Percentiles rank a stretch among this genome's conserved stretches.
Conservation (phyloP, 2,329 filamentous ascomycete species). For the Arthroderma sp. region DNA sequence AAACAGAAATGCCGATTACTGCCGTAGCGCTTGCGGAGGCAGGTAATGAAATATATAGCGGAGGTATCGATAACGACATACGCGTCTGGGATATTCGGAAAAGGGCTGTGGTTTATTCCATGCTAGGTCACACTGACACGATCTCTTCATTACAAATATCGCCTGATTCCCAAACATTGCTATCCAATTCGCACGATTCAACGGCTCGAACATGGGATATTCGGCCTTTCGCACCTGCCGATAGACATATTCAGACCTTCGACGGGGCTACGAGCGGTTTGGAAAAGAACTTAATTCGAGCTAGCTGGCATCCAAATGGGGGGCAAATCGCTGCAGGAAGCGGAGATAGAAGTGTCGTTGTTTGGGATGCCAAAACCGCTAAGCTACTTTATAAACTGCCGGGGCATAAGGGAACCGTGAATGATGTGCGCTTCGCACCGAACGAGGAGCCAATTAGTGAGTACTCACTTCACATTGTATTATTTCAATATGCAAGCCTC, state of each 20-base stretch:
- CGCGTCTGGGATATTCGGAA: conserved; percentile 95
- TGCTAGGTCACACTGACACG: conserved; percentile 83
- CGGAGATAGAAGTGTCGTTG: conserved; percentile 76
- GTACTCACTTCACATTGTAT: conserved; percentile 25
- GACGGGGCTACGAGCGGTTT: conserved; percentile 79
- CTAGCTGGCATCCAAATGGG: conserved; percentile 78
- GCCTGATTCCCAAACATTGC: conserved; percentile 75
- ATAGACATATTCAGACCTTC: conserved; percentile 74
- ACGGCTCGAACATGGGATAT: conserved; percentile 95
- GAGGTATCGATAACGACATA: conserved; percentile 93
- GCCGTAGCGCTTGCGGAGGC: conserved; percentile 84
- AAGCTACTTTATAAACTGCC: conserved; percentile 91
- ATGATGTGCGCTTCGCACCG: conserved; percentile 84
- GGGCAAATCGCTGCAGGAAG: conserved; percentile 80
- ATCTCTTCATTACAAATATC: conserved; percentile 84
- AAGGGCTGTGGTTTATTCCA: conserved; percentile 72
- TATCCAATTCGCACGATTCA: conserved; percentile 88
- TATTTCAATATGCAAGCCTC: neutral
- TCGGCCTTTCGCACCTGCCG: conserved; percentile 78
- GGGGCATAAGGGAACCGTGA: conserved; percentile 88
- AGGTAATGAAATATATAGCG: conserved; percentile 88
- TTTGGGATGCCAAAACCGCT: conserved; percentile 81
- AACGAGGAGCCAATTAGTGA: conserved; percentile 74
- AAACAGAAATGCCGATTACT: conserved; percentile 85
- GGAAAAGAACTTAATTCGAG: conserved; percentile 82